Base-by-base conservation (phyloP, 352 stramenopile species). In the Globisporangium uncinulatum region DNA sequence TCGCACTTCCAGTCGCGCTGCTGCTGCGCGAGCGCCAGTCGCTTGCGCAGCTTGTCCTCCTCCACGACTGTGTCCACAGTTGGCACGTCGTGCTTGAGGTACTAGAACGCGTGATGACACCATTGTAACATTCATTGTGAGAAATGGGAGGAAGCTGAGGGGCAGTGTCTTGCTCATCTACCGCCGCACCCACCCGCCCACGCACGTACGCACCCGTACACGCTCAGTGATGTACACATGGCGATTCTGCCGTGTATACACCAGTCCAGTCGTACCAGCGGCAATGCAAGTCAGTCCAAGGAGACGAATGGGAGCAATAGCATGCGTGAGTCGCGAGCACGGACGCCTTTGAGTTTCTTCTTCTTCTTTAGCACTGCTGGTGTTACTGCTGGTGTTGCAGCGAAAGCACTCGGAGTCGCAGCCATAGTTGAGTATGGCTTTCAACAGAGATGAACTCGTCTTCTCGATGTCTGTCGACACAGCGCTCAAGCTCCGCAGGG, bases 201-300 rank as follows among this genome's bases (percentile, higher is more conserved):
- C 9, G 1, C 21, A 66, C 19, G 14, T 31, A 62, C 71, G 57
- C 62, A 89, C 82, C 21, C 76, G 67, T 9, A 67, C 80, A 15
- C 79, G 76, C 57, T 92, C 82, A 7, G 82, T 92, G 61, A 92
- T 90, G 62, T 85, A 88, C 50, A 92, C 79, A 61, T 86, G 72
- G 1, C 77, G 74, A 53, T 76, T 81, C 77, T 87, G 55, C 11
- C 14, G 10, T 5, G 17, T 17, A 20, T 24, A 32, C 1, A 1
- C 9, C 1, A 49, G 10, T 2, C 17, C n/a, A n/a, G n/a, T n/a
- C n/a, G n/a, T n/a, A n/a, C n/a, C n/a, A n/a, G n/a, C n/a, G n/a
- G n/a, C n/a, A n/a, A 54, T 34, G 8, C 7, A 61, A 50, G 47
- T 32, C 4, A 42, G 53, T 15, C 19, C 43, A 6, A 42, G 10